Conservation (phyloP, 2,329 filamentous ascomycete species). For the Aspergillus sclerotialis region DNA sequence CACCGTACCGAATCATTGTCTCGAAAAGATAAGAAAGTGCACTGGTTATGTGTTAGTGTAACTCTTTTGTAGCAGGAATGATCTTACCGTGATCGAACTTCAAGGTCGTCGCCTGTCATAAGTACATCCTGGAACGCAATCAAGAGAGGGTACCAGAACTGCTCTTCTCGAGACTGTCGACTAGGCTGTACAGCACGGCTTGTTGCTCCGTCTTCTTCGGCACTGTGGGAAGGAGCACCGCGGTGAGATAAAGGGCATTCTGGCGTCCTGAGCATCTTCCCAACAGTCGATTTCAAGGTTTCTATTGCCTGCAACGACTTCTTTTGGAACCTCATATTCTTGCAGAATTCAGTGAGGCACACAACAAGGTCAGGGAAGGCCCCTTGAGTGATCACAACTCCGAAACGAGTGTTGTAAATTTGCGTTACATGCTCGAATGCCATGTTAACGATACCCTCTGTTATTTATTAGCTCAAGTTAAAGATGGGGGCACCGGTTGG, state of each 20-base stretch:
- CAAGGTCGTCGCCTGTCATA: constrained; percentile 97
- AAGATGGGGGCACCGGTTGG: background rate
- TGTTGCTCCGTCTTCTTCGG: constrained; percentile 39
- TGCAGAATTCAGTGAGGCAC: constrained; percentile 95
- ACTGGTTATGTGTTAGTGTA: constrained; percentile 20
- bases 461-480: constrained; percentile 13
- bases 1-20: constrained; percentile 79
- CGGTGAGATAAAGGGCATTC: constrained; percentile 83
- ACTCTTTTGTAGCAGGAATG: background rate
- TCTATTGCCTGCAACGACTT: constrained; percentile 96
- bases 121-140: constrained; percentile 98
- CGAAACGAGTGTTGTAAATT: constrained; percentile 92
- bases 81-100: constrained; percentile 66
- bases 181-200: constrained; percentile 56
- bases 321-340: constrained; percentile 98
- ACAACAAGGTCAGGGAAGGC: constrained; percentile 95
- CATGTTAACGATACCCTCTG: constrained; percentile 89
- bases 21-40: constrained; percentile 97
- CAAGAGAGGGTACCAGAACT: constrained; percentile 96
- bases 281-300: constrained; percentile 84
- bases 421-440: constrained; percentile 95
- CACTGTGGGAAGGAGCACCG: constrained; percentile 40
- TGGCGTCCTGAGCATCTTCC: constrained; percentile 89
- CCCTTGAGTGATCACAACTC: constrained; percentile 90
- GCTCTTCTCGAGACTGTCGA: constrained; percentile 86